Evolutionary conservation across 2,329 filamentous ascomycete genomes (phyloP).

Genomic region (Nemania sp.): DNA sequence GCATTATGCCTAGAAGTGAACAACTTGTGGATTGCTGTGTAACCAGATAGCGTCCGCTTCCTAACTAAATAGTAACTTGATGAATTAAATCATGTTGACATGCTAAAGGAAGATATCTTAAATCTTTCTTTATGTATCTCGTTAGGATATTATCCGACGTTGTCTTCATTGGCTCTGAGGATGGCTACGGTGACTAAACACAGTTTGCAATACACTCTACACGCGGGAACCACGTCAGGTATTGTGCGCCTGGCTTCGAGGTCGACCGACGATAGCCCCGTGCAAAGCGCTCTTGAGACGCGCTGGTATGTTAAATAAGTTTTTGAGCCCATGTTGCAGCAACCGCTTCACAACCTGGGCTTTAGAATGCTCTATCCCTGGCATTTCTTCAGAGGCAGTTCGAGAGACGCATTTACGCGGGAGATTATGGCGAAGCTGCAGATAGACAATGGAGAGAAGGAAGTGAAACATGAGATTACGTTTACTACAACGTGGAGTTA

Average conservation of each 20-base stretch:
- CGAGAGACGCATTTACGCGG: background rate
- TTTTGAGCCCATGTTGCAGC: slow-evolving; percentile 6
- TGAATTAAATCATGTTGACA: background rate
- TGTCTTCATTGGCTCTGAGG: slow-evolving; percentile 11
- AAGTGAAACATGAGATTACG: background rate
- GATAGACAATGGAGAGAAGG: slow-evolving; percentile 4
- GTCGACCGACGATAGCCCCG: slow-evolving; percentile 8
- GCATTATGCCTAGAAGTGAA: no score
- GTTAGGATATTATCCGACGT: slow-evolving; percentile 4
- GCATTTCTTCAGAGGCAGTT: background rate
- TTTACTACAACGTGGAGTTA: background rate
- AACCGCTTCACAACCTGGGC: slow-evolving; percentile 1
- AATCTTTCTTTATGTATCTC: slow-evolving; percentile 9
- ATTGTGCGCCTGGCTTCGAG: slow-evolving; percentile 12
- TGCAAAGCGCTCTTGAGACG: background rate
- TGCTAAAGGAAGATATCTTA: slow-evolving; percentile 1
- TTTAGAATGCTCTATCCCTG: slow-evolving; percentile 15
- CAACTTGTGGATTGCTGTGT: no score
- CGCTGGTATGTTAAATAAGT: background rate
- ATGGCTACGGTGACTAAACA: slow-evolving; percentile 6
- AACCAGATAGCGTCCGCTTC: no score
- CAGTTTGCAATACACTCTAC: background rate
- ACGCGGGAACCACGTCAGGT: background rate
- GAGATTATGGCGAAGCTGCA: slow-evolving; percentile 1
- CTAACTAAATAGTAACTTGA: no score